Base-by-base conservation (phyloP, 2,329 filamentous ascomycete genomes). In the Colletotrichum sidae region DNA sequence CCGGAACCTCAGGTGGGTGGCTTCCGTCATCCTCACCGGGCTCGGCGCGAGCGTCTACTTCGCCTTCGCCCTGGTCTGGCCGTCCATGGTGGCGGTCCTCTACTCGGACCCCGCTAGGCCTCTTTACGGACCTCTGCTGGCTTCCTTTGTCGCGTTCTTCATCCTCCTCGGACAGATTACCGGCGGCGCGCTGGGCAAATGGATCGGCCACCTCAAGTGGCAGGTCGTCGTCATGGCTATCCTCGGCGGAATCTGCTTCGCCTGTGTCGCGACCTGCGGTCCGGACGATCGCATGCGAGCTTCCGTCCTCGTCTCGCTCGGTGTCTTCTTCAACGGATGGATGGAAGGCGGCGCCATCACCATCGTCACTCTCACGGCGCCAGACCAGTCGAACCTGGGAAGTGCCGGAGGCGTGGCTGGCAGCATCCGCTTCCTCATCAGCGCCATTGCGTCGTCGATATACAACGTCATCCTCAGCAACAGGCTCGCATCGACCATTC, bases 41-140 rank as follows among this genome's bases (percentile, higher is more conserved):
- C 69, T 79, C 4, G 77, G 75, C 15, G 76, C 77, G n/a, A 74
- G 73, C 46, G 72, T 77, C 10, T 79, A 78, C 70, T 79, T 78
- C 58, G 77, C 74, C 51, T 74, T 78, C 45, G 75, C 75, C 35
- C 74, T 79, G 15, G 71, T 79, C 11, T 79, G 76, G 77, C 77
- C 77, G 1, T 68, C 69, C 15, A 76, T 77, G 72, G 72, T 78
- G 6, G 68, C 69, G 8, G 72, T 74, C 33, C 57, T 79, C 15
- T 77, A 77, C 65, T 63, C 70, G 3, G 70, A 72, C 66, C 61
- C 35, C 1, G 58, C 56, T 12, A 56, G 70, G 35, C 58, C 67
- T 2, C 71, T 74, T 66, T 69, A 65, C 25, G 68, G 68, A 4
- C 69, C 72, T 5, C 72, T 70, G 70, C 70, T 73, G 15, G 69